phyloP scores from a whole-genome alignment of 2,329 filamentous ascomycete species.

The Fusarium sp. region DNA sequence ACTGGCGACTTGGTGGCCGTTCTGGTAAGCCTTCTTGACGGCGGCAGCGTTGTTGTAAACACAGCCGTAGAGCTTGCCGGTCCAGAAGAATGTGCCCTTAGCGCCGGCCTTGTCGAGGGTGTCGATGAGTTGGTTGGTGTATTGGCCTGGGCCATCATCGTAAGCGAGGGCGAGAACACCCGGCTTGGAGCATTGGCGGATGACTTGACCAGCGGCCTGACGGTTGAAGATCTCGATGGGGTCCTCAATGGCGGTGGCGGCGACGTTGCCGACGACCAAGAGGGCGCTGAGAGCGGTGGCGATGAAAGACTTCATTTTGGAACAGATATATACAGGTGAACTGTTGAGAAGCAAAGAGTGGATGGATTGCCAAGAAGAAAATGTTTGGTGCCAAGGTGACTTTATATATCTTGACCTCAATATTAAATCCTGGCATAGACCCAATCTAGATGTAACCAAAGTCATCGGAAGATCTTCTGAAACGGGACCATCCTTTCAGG shows the following conservation, averaged over 20 bases:
- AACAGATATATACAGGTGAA: neutral
- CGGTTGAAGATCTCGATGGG: conserved; percentile 55
- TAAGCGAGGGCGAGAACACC: conserved; percentile 63
- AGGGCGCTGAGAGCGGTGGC: conserved; percentile 13
- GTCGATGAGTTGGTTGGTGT: conserved; percentile 62
- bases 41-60: conserved; percentile 62
- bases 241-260: conserved; percentile 47
- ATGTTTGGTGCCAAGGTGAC: neutral
- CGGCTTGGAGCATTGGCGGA: conserved; percentile 57
- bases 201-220: conserved; percentile 56
- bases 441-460: neutral
- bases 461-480: neutral
- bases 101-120: conserved; percentile 59
- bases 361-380: neutral
- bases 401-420: conserved; percentile 8
- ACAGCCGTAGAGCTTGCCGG: conserved; percentile 62
- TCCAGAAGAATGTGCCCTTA: conserved; percentile 66
- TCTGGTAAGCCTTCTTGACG: conserved; percentile 63
- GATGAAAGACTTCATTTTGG: conserved; percentile 24
- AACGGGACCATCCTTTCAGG: conserved; percentile 5
- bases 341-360: neutral
- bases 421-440: neutral
- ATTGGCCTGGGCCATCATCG: conserved; percentile 64
- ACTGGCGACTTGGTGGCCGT: conserved; percentile 65
- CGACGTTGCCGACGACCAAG: conserved; percentile 44